Base-by-base conservation (phyloP, 2,329 filamentous ascomycete species). In the Aureobasidium pullulans region DNA sequence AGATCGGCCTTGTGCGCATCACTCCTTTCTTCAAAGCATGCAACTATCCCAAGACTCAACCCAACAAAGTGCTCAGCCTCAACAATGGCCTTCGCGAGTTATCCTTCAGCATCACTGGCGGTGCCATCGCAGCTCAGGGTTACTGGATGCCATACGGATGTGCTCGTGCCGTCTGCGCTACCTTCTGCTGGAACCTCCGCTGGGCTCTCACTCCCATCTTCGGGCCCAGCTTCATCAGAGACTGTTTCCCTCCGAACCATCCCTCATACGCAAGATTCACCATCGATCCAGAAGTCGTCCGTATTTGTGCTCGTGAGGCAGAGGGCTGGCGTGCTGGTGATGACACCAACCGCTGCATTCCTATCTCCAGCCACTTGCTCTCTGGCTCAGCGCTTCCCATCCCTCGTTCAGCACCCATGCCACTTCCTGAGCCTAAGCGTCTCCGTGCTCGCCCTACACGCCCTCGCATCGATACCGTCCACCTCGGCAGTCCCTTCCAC, bases 91-190 rank as follows among this genome's bases (percentile, higher is more conserved):
- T 99, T 36, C 85, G 87, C 64, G 87, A 94, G n/a, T 89, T 97
- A 62, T 90, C 88, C 31, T 88, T 96, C 71, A 96, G 90, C 72
- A 96, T 97, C 70, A 99, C 94, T 0, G 94, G 94, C 29, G 94
- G 94, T 6, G 86, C 91, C 32, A 85, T 97, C 60, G 84, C 84
- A 62, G 93, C 92, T 56, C 94, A 99, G 84, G 92, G 94, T 36
- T 99, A 97, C 73, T 99, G 94, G 94, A 90, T 97, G 83, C 93
- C 93, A 2, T 97, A 86, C 67, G 77, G 84, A 40, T 95, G 91
- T 65, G 94, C 94, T 48, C 88, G 83, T 73, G 91, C 90, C 10
- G 78, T 99, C 54, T 95, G 92, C 67, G 83, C 89, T 4, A 96
- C 89, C 0, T 97, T 97, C 71, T 97, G 93, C 75, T 85, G 86